These are phyloP conservation scores for Orbilia quercus DNA, from an alignment of 2,329 filamentous ascomycete genomes.

Conservation along the genomic window DNA sequence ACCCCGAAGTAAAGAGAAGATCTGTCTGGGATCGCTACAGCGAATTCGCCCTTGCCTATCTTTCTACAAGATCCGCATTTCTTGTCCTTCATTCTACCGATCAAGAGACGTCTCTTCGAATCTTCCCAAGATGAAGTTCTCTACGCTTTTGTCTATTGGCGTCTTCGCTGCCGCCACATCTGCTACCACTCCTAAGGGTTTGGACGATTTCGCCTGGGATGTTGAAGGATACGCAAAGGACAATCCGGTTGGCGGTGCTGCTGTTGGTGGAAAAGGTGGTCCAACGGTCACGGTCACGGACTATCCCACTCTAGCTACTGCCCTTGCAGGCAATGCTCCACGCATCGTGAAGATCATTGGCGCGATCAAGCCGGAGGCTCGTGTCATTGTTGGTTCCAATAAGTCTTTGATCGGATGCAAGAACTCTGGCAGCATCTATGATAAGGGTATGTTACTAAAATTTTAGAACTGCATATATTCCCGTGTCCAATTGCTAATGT, in stretches of 20 bases:
- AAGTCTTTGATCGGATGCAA: slow-evolving; percentile 64
- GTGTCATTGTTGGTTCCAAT: slow-evolving; percentile 65
- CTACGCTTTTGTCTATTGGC: slow-evolving; percentile 14
- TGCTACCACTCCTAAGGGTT: slow-evolving; percentile 44
- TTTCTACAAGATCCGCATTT: neutral
- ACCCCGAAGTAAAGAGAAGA: neutral
- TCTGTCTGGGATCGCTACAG: slow-evolving; percentile 13
- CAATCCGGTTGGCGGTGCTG: slow-evolving; percentile 40
- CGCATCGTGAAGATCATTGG: slow-evolving; percentile 66
- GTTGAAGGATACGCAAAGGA: slow-evolving; percentile 51
- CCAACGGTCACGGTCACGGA: slow-evolving; percentile 66
- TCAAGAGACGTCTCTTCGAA: neutral
- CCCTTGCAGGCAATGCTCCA: slow-evolving; percentile 65
- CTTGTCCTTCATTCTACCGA: neutral
- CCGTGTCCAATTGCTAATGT: slow-evolving; percentile 60
- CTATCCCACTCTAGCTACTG: slow-evolving; percentile 64
- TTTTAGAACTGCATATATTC: slow-evolving; percentile 62
- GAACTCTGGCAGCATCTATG: slow-evolving; percentile 65
- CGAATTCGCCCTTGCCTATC: slow-evolving; percentile 11
- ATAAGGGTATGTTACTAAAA: slow-evolving; percentile 63
- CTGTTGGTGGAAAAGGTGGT: slow-evolving; percentile 64
- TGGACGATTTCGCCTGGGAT: slow-evolving; percentile 47
- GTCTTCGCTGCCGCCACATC: slow-evolving; percentile 11
- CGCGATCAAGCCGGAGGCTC: slow-evolving; percentile 64
- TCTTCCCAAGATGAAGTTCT: slow-evolving; percentile 37